Evolutionary conservation across 768 basidiomycete species (phyloP).

Genomic region (Kwoniella botswanensis): DNA sequence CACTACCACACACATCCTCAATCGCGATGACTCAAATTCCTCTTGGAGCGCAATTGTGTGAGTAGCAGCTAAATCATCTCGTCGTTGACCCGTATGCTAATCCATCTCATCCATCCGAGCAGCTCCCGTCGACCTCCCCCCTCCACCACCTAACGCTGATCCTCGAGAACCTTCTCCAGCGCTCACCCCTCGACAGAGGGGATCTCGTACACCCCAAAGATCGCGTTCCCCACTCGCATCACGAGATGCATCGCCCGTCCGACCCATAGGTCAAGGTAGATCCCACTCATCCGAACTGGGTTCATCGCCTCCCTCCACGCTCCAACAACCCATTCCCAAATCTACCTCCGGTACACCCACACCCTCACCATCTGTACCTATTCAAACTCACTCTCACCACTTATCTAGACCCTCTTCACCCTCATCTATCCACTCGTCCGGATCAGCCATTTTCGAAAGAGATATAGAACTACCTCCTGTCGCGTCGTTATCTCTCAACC

Average conservation of each 20-base stretch:
- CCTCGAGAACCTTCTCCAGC: slow-evolving; percentile 52
- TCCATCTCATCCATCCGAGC: neutral
- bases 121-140: slow-evolving; percentile 52
- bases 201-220: slow-evolving; percentile 40
- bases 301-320: slow-evolving; percentile 10
- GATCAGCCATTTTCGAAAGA: slow-evolving; percentile 88
- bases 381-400: slow-evolving; percentile 31
- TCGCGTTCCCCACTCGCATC: slow-evolving; percentile 32
- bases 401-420: slow-evolving; percentile 50
- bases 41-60: slow-evolving; percentile 44
- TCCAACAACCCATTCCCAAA: slow-evolving; percentile 20
- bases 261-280: slow-evolving; percentile 9
- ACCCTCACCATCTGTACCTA: slow-evolving; percentile 55
- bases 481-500: slow-evolving; percentile 50
- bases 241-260: slow-evolving; percentile 11
- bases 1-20: neutral
- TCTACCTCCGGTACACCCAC: slow-evolving; percentile 13
- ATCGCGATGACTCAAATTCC: slow-evolving; percentile 39
- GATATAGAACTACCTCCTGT: slow-evolving; percentile 70
- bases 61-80: slow-evolving; percentile 15
- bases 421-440: slow-evolving; percentile 68
- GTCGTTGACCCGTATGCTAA: slow-evolving; percentile 1
- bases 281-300: slow-evolving; percentile 15
- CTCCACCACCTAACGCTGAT: slow-evolving; percentile 48
- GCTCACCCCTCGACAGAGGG: slow-evolving; percentile 27